Percentiles rank a stretch among this genome's conserved stretches.
Evolutionary conservation across 352 stramenopile species (phyloP).

Genomic region (Pythium brachiatum): DNA sequence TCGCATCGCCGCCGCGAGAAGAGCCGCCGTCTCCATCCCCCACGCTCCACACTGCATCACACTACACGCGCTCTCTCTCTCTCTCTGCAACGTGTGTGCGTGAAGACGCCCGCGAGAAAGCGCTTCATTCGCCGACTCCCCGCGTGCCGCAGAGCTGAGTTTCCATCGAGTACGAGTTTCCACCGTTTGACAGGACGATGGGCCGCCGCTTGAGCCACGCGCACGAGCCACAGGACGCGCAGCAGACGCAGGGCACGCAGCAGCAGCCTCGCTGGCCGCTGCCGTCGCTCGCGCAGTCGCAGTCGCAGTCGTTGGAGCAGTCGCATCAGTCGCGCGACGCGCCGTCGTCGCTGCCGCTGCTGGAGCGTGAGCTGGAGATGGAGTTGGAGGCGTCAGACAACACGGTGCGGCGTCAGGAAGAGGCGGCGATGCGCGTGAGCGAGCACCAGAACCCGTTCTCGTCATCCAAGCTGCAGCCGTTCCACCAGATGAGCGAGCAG

Average conservation of each 20-base stretch:
- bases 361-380: constrained; percentile 25
- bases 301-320: too few relatives aligned
- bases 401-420: constrained; percentile 19
- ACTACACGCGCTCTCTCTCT: not conserved
- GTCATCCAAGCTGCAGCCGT: constrained; percentile 23
- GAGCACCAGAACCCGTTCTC: constrained; percentile 28
- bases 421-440: constrained; percentile 22
- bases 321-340: not conserved
- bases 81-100: not conserved
- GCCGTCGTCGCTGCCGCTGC: not conserved
- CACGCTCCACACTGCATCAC: not conserved
- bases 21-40: not conserved
- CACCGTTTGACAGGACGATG: not conserved
- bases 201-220: not conserved
- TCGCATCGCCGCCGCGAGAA: not conserved
- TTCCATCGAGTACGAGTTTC: not conserved
- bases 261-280: not conserved
- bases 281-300: constrained; percentile 5
- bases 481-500: constrained; percentile 25
- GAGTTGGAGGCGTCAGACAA: constrained; percentile 20
- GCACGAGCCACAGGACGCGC: not conserved
- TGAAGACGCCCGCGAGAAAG: not conserved
- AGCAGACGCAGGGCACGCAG: not conserved
- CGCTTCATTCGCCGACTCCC: not conserved
- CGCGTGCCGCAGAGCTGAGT: not conserved